phyloP scores from a whole-genome alignment of 768 basidiomycete species.

The Tephrocybe sp. region DNA sequence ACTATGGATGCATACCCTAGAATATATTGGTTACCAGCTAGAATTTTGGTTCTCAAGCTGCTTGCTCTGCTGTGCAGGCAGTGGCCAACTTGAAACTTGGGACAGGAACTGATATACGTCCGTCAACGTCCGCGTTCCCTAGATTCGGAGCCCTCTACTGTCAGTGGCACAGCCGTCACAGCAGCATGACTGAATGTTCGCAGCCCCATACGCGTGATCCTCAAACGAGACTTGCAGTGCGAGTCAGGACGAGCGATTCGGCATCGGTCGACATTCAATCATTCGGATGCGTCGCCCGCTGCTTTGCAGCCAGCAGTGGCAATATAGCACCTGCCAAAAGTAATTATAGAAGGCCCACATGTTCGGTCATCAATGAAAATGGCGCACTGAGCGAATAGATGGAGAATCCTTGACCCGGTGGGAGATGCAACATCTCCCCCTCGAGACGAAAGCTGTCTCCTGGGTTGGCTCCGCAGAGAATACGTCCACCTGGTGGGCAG shows the following conservation, averaged over 20 bases:
- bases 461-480: constrained; percentile 63
- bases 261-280: constrained; percentile 74
- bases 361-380: neutral
- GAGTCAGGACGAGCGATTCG: constrained; percentile 71
- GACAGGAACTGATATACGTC: neutral
- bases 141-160: neutral
- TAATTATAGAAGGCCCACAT: neutral
- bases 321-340: constrained; percentile 50
- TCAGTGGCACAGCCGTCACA: constrained; percentile 48
- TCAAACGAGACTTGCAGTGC: constrained; percentile 56
- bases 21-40: too few species aligned
- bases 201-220: constrained; percentile 48
- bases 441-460: constrained; percentile 64
- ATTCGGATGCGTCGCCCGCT: constrained; percentile 49
- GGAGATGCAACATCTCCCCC: constrained; percentile 64
- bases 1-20: too few species aligned
- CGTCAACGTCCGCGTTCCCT: neutral
- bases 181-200: constrained; percentile 57
- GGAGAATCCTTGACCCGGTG: constrained; percentile 63
- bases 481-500: constrained; percentile 54
- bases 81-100: too few species aligned
- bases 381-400: constrained; percentile 62
- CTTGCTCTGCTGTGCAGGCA: too few species aligned
- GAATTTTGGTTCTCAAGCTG: too few species aligned
- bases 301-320: constrained; percentile 69